These are phyloP conservation scores for Trichoderma koningiopsis DNA, from an alignment of 2,329 filamentous ascomycete genomes.

Conservation along the genomic window DNA sequence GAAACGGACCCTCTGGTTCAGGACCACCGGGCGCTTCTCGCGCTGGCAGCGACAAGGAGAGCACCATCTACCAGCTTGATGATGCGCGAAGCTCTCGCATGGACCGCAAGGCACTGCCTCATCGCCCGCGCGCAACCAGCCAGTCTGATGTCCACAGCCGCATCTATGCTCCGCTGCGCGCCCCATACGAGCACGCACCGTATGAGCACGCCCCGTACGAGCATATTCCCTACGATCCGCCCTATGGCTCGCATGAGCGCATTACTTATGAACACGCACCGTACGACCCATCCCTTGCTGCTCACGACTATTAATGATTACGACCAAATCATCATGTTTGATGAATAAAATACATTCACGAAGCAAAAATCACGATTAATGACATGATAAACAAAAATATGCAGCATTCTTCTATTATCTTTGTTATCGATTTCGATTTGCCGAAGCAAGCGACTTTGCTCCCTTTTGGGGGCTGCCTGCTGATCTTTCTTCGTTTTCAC, in stretches of 20 bases:
- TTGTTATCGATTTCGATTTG: conserved; percentile 27
- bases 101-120: conserved; percentile 47
- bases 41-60: conserved; percentile 55
- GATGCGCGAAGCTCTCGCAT: conserved; percentile 45
- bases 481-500: neutral
- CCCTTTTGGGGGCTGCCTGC: neutral
- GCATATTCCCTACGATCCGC: conserved; percentile 17
- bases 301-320: conserved; percentile 36
- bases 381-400: conserved; percentile 10
- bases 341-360: conserved; percentile 27
- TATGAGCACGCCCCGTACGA: conserved; percentile 37
- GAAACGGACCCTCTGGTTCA: conserved; percentile 2
- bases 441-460: conserved; percentile 27
- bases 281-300: conserved; percentile 37
- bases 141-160: conserved; percentile 51
- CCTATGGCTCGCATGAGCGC: conserved; percentile 14
- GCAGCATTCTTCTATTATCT: conserved; percentile 24
- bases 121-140: conserved; percentile 52
- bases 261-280: conserved; percentile 28
- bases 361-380: conserved; percentile 8
- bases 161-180: conserved; percentile 37
- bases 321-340: conserved; percentile 31
- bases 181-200: conserved; percentile 33
- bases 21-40: conserved; percentile 36
- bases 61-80: conserved; percentile 52